These are phyloP conservation scores for Kodamaea alishanica DNA, from an alignment of 1,139 yeast species.

Conservation along the genomic window DNA sequence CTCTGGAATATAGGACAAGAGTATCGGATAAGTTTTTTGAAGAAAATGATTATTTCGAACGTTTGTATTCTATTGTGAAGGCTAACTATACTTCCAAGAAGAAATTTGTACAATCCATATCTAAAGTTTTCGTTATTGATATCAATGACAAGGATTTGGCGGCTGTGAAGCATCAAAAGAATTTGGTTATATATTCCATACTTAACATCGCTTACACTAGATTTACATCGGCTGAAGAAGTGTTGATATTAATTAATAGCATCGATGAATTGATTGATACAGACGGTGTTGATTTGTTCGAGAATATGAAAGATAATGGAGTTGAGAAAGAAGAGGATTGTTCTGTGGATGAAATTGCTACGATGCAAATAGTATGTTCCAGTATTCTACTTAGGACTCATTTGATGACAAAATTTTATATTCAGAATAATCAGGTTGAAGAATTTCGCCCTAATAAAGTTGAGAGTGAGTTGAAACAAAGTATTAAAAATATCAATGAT, in stretches of 20 bases:
- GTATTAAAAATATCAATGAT: constrained; percentile 16
- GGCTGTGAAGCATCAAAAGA: constrained; percentile 17
- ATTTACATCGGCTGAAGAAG: constrained; percentile 42
- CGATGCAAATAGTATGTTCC: constrained; percentile 20
- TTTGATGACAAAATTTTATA: constrained; percentile 20
- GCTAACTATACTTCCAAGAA: constrained; percentile 42
- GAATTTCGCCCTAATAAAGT: constrained; percentile 22
- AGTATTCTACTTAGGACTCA: constrained; percentile 20
- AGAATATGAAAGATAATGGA: constrained; percentile 8
- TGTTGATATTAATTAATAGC: constrained; percentile 14
- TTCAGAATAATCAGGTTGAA: constrained; percentile 22
- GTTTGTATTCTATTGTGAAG: constrained; percentile 43
- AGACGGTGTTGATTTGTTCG: constrained; percentile 35
- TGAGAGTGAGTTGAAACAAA: constrained; percentile 26
- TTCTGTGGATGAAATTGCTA: constrained; percentile 13
- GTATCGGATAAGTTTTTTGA: constrained; percentile 19
- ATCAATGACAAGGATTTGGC: constrained; percentile 2
- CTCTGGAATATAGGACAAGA: constrained; percentile 42
- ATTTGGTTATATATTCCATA: constrained; percentile 32
- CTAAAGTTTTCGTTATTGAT: constrained; percentile 20
- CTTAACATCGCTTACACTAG: constrained; percentile 37
- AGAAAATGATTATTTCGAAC: constrained; percentile 20
- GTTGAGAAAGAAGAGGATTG: constrained; percentile 9
- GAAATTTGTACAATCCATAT: constrained; percentile 37
- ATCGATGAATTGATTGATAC: constrained; percentile 18